Conservation (phyloP, 495 filamentous ascomycete species). For the Neurospora sp. region DNA sequence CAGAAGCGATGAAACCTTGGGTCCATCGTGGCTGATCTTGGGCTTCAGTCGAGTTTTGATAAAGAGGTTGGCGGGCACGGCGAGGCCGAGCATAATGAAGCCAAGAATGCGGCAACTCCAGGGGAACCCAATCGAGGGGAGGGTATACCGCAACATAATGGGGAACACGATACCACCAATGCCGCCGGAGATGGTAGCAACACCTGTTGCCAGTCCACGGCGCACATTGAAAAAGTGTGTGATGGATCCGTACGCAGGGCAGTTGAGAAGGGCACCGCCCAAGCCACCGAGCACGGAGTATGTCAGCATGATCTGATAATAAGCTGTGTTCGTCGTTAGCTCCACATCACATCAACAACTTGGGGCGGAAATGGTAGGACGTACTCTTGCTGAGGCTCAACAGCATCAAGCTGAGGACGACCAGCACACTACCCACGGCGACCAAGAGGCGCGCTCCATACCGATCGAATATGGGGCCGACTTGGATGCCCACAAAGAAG, state of each 20-base stretch:
- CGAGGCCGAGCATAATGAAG: slow-evolving; percentile 45
- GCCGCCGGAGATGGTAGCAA: slow-evolving; percentile 49
- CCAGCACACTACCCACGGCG: slow-evolving; percentile 37
- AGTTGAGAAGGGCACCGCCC: slow-evolving; percentile 48
- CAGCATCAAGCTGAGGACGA: slow-evolving; percentile 45
- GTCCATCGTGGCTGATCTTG: slow-evolving; percentile 11
- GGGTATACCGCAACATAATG: slow-evolving; percentile 38
- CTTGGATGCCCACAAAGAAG: slow-evolving; percentile 53
- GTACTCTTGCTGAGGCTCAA: slow-evolving; percentile 36
- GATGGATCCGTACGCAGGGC: slow-evolving; percentile 47
- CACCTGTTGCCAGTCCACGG: slow-evolving; percentile 53
- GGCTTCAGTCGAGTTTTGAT: slow-evolving; percentile 43
- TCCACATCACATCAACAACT: slow-evolving; percentile 1
- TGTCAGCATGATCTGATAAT: slow-evolving; percentile 58
- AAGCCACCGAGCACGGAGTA: slow-evolving; percentile 47
- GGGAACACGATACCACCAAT: slow-evolving; percentile 55
- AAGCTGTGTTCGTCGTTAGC: slow-evolving; percentile 21
- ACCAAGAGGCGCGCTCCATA: slow-evolving; percentile 48
- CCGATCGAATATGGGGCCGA: slow-evolving; percentile 58
- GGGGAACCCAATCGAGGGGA: slow-evolving; percentile 43
- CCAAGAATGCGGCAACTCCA: slow-evolving; percentile 50
- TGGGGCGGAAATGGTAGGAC: background rate
- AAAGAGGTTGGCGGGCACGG: slow-evolving; percentile 41
- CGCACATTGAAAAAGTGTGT: slow-evolving; percentile 55
- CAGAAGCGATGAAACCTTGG: slow-evolving; percentile 23